Evolutionary conservation across 176 grass and related monocot species (phyloP).

Genomic region (Luzula sylvatica): DNA sequence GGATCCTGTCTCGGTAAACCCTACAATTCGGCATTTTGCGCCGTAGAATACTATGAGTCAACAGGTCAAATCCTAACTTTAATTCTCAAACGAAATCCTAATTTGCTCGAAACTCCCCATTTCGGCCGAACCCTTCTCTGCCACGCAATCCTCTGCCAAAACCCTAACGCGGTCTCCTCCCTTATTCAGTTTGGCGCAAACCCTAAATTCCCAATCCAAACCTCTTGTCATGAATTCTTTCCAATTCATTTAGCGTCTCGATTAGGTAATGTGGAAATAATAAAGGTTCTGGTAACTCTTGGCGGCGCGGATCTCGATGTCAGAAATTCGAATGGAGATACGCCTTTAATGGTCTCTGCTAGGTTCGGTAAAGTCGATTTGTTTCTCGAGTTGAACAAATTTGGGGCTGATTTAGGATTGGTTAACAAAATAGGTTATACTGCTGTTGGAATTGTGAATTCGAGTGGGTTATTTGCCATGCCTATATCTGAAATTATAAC

Average conservation of each 20-base stretch:
- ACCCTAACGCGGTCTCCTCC: slow-evolving; percentile 31
- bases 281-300: slow-evolving; percentile 24
- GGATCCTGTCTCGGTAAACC: slow-evolving; percentile 43
- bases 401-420: slow-evolving; percentile 46
- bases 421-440: slow-evolving; percentile 29
- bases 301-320: slow-evolving; percentile 34
- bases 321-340: slow-evolving; percentile 34
- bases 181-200: slow-evolving; percentile 42
- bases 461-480: slow-evolving; percentile 28
- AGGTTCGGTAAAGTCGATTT: slow-evolving; percentile 30
- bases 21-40: slow-evolving; percentile 45
- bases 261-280: slow-evolving; percentile 27
- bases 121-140: slow-evolving; percentile 49
- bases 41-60: slow-evolving; percentile 49
- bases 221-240: slow-evolving; percentile 20
- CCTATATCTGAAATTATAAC: slow-evolving; percentile 33
- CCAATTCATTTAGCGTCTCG: slow-evolving; percentile 51
- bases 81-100: slow-evolving; percentile 35
- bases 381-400: slow-evolving; percentile 42
- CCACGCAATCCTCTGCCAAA: slow-evolving; percentile 60
- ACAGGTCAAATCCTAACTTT: slow-evolving; percentile 40
- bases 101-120: slow-evolving; percentile 39
- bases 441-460: slow-evolving; percentile 24
- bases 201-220: slow-evolving; percentile 44
- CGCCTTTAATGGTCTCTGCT: slow-evolving; percentile 49